A percentile compares a stretch with the other conserved stretches of the same genome.
These are phyloP conservation scores for Neostapfia colusana DNA, from an alignment of 176 grass and related monocot genomes.

Conservation along the genomic window DNA sequence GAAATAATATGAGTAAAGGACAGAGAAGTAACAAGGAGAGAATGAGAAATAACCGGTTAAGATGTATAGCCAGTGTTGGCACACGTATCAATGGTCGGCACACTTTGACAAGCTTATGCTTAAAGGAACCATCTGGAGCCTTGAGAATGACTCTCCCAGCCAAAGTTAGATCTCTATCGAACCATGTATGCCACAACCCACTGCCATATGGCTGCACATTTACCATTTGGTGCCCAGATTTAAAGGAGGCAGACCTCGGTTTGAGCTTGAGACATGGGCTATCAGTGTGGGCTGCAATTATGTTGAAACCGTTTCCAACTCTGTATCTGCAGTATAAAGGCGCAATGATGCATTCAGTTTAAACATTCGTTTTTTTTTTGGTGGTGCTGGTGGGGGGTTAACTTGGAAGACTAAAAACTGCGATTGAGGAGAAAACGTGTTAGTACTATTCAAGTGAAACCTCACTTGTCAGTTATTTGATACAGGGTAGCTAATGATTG, in stretches of 20 bases:
- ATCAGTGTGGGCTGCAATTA: conserved; percentile 91
- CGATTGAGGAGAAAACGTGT: not conserved
- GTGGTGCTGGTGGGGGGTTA: not conserved
- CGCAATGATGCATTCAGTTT: not conserved
- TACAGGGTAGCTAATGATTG: not conserved
- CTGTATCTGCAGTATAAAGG: conserved; percentile 66
- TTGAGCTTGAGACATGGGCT: conserved; percentile 97
- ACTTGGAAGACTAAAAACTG: not conserved
- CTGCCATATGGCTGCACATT: conserved; percentile 88
- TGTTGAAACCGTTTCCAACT: conserved; percentile 74
- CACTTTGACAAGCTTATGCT: conserved; percentile 84
- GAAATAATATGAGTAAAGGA: not conserved
- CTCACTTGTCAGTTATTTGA: not conserved
- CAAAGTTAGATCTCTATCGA: conserved; percentile 87
- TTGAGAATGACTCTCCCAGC: conserved; percentile 90
- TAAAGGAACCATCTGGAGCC: conserved; percentile 66
- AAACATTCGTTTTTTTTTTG: not conserved
- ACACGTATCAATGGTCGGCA: conserved; percentile 79
- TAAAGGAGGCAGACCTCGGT: conserved; percentile 73
- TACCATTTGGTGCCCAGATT: conserved; percentile 78
- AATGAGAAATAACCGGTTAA: conserved; percentile 77
- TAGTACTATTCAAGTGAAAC: not conserved
- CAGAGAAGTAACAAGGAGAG: conserved; percentile 25
- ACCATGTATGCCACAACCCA: conserved; percentile 95
- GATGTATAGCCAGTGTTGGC: conserved; percentile 95